phyloP scores from a whole-genome alignment of 225 moss, liverwort and hornwort genomes.

The Climacium dendroides region DNA sequence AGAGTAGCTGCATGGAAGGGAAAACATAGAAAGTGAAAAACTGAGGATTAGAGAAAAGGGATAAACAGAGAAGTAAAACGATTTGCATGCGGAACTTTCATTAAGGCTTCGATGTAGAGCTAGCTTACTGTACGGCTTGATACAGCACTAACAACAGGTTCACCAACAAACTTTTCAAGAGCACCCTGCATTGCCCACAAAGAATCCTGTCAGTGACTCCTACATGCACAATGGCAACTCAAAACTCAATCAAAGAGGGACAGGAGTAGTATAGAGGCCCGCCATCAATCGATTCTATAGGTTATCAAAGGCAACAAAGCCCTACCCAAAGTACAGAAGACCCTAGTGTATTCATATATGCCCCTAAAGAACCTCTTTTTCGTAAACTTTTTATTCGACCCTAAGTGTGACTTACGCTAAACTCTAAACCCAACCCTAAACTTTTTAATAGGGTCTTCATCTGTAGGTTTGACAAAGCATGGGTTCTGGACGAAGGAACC shows the following conservation, averaged over 20 bases:
- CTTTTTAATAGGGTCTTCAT: neutral
- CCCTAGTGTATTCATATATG: too few relatives aligned
- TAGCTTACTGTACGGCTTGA: slow-evolving; percentile 85
- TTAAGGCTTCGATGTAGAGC: neutral
- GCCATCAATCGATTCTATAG: neutral
- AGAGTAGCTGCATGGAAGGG: neutral
- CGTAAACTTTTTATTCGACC: neutral
- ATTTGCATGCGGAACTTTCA: neutral
- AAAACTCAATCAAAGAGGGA: neutral
- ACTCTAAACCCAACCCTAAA: neutral
- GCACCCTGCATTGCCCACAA: slow-evolving; percentile 47
- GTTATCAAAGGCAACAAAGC: neutral
- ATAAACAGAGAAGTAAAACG: neutral
- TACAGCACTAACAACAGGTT: slow-evolving; percentile 54
- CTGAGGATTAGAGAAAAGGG: neutral
- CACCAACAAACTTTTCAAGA: slow-evolving; percentile 69
- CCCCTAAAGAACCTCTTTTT: neutral
- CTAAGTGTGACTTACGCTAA: neutral
- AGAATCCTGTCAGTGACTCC: neutral
- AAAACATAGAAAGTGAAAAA: neutral
- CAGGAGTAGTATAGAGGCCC: neutral
- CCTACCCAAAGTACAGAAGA: neutral
- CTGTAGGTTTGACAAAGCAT: neutral
- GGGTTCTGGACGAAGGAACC: neutral
- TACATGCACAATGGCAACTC: neutral